A percentile compares a stretch with the other conserved stretches of the same genome.
phyloP scores from a whole-genome alignment of 371 early-diverging fungal genomes.

The Synchytrium microbalum region DNA sequence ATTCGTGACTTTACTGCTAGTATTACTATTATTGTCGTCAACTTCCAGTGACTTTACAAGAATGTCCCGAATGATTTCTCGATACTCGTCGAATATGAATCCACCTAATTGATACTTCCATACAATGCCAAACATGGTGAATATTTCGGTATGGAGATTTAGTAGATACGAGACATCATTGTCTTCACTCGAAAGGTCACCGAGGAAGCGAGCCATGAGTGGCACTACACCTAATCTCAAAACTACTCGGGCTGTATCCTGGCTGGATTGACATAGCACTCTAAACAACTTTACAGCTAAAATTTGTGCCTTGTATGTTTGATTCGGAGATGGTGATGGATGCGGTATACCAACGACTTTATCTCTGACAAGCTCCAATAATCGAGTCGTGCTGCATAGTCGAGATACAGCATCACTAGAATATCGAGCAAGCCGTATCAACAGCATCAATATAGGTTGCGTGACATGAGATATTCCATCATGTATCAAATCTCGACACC shows the following conservation, averaged over 20 bases:
- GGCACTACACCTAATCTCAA: not conserved
- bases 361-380: slow-evolving; percentile 38
- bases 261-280: not conserved
- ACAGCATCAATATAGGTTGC: slow-evolving; percentile 39
- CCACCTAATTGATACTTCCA: slow-evolving; percentile 19
- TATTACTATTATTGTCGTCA: too few species aligned
- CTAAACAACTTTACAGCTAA: not conserved
- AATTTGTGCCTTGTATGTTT: not conserved
- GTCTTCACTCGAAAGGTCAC: not conserved
- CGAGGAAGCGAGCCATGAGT: not conserved
- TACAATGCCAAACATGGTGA: slow-evolving; percentile 10
- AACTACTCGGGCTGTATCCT: not conserved
- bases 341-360: slow-evolving; percentile 37
- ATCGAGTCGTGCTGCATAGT: slow-evolving; percentile 40
- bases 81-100: slow-evolving; percentile 20
- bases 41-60: not conserved
- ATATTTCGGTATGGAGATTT: not conserved
- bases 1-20: not conserved
- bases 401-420: slow-evolving; percentile 38
- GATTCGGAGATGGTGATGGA: slow-evolving; percentile 33
- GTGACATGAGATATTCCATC: slow-evolving; percentile 20
- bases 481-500: slow-evolving; percentile 28
- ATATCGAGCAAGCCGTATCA: slow-evolving; percentile 39
- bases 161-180: not conserved
- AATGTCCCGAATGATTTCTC: not conserved